Evolutionary conservation across 129 eudicot species (phyloP), one percentile per base, ranked within the genome.

Genomic region (Escallonia herrerae): DNA sequence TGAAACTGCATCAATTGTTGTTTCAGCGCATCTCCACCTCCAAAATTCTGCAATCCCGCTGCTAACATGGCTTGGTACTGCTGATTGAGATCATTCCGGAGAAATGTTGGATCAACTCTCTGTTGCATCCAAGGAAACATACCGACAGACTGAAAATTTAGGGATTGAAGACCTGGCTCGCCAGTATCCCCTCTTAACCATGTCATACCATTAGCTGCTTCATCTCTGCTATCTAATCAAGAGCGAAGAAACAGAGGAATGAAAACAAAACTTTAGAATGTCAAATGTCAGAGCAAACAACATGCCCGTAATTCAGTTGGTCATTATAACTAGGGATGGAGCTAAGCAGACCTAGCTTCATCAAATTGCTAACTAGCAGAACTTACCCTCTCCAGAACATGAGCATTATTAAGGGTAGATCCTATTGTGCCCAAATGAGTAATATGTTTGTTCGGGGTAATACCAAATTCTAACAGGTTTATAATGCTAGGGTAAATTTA

Each of bases 71-170:
- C 96, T 77, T 93, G 96, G 60, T 93, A 93, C 76, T 93, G 98
- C 79, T 83, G 98, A 62, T 81, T 81, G 51, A 88, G 90, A 72
- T 91, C 90, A 43, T 59, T 78, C 43, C 90, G 80, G 37, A 81
- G 71, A 53, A 80, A 73, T 2, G 82, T 52, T 9, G 87, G 89
- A 63, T 93, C 98, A 6, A 82, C 73, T 60, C 98, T 82, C 72
- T 90, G 91, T 77, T 93, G 98, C 96, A 85, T 86, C 96, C 95
- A 88, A 3, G 98, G 98, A 11, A 81, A 70, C 95, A 89, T 79
- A 60, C 98, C 90, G 53, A 66, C 77, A 8, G 95, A 77, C 65
- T 80, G 96, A 68, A 88, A 81, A 71, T 83, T 88, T 60, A 88
- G 58, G 44, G 95, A 73, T 9, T 83, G 80, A 37, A 85, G 81